These are phyloP conservation scores for Sporothrix protearum DNA, from an alignment of 2,329 filamentous ascomycete species.

Conservation along the genomic window DNA sequence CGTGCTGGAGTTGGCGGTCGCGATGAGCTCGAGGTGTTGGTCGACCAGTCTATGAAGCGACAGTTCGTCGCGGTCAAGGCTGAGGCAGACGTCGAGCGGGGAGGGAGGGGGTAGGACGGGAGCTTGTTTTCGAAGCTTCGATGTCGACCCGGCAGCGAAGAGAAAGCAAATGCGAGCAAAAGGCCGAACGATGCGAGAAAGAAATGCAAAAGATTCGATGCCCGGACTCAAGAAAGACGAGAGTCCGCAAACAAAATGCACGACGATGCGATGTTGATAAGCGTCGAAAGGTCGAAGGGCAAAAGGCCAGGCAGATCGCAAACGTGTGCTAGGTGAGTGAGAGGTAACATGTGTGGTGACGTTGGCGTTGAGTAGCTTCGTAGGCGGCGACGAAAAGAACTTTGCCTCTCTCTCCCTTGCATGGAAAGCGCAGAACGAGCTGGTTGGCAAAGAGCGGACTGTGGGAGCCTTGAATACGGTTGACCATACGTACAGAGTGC, in stretches of 20 bases:
- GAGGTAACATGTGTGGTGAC: conserved; percentile 5
- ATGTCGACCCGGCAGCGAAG: background rate
- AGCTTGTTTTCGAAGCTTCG: background rate
- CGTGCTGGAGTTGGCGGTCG: background rate
- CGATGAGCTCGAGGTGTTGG: background rate
- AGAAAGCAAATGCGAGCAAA: background rate
- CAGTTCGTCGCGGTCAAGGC: background rate
- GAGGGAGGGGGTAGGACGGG: background rate
- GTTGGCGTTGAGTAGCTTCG: conserved; percentile 13
- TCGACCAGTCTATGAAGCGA: background rate
- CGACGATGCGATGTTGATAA: background rate
- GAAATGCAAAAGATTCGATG: background rate
- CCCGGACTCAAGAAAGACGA: background rate
- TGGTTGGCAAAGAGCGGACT: background rate
- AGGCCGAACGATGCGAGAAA: background rate
- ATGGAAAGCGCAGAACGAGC: background rate
- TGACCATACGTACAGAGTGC: too few relatives aligned
- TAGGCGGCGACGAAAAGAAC: conserved; percentile 7
- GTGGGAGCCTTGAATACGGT: conserved; percentile 14
- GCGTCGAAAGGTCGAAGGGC: background rate
- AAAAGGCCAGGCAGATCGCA: background rate
- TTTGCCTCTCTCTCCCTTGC: background rate
- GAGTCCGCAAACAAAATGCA: background rate
- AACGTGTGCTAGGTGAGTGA: background rate
- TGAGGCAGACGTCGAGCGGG: background rate